Evolutionary conservation across 164 flowering plant genomes (phyloP).

Genomic region (Macadamia tetraphylla): DNA sequence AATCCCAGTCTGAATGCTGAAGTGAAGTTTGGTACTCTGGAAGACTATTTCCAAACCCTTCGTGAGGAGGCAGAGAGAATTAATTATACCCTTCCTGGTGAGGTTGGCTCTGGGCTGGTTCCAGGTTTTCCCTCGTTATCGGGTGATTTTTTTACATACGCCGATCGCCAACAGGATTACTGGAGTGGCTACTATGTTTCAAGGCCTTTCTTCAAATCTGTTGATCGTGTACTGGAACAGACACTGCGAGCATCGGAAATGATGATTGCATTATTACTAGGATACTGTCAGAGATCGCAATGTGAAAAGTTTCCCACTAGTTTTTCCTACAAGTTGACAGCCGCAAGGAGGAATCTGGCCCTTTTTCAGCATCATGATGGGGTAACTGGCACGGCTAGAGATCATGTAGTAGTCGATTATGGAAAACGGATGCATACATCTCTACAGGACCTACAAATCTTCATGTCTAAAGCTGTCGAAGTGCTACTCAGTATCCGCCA

Average conservation of each 20-base stretch:
- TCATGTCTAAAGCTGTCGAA: conserved; percentile 93
- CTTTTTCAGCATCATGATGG: conserved; percentile 99
- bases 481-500: conserved; percentile 63
- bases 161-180: conserved; percentile 89
- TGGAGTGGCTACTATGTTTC: conserved; percentile 99
- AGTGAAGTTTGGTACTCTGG: conserved; percentile 92
- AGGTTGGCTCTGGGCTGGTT: conserved; percentile 74
- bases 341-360: conserved; percentile 93
- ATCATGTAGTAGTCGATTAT: conserved; percentile 91
- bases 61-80: conserved; percentile 88
- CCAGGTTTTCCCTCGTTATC: conserved; percentile 87
- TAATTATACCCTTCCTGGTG: conserved; percentile 74
- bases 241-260: conserved; percentile 88
- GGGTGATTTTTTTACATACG: conserved; percentile 97
- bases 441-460: conserved; percentile 79
- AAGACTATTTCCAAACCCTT: conserved; percentile 78
- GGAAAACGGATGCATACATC: conserved; percentile 92
- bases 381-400: conserved; percentile 95
- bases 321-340: conserved; percentile 81
- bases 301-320: conserved; percentile 80
- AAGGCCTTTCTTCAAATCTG: conserved; percentile 97
- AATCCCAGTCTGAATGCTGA: conserved; percentile 77
- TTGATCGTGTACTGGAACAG: conserved; percentile 92
- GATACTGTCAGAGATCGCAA: conserved; percentile 64
- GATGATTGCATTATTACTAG: conserved; percentile 68